Conservation (phyloP, 2,329 filamentous ascomycete genomes). For the Calonectria henricotiae region DNA sequence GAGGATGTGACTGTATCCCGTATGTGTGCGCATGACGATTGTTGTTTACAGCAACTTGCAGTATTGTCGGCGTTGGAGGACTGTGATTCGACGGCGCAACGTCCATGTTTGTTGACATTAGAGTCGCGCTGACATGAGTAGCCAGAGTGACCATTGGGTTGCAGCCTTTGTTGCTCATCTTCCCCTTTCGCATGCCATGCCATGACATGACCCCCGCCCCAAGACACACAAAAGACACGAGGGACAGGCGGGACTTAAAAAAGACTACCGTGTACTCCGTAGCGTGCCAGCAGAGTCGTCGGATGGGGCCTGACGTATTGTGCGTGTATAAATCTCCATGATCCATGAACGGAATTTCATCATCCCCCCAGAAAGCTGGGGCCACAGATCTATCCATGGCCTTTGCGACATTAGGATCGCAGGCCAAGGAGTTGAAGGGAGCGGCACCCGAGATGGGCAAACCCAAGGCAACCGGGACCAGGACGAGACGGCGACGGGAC, state of each 20-base stretch:
- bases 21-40: constrained; percentile 10
- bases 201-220: neutral
- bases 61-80: neutral
- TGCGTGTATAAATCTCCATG: constrained; percentile 39
- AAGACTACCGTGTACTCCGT: constrained; percentile 27
- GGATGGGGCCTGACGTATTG: constrained; percentile 33
- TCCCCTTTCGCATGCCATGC: constrained; percentile 23
- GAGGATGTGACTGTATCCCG: constrained; percentile 9
- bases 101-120: constrained; percentile 26
- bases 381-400: constrained; percentile 41
- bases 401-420: constrained; percentile 38
- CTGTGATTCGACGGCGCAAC: constrained; percentile 27
- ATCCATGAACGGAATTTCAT: constrained; percentile 41
- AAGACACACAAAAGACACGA: constrained; percentile 14
- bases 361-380: constrained; percentile 39
- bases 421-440: constrained; percentile 27
- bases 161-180: constrained; percentile 3
- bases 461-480: constrained; percentile 18
- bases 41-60: constrained; percentile 25
- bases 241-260: neutral
- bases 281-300: constrained; percentile 9
- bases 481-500: constrained; percentile 1
- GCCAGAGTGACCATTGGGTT: constrained; percentile 11
- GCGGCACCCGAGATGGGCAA: constrained; percentile 22
- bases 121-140: constrained; percentile 20